Evolutionary conservation across 768 basidiomycete species (phyloP).

Genomic region (Boletus subcaerulescens): DNA sequence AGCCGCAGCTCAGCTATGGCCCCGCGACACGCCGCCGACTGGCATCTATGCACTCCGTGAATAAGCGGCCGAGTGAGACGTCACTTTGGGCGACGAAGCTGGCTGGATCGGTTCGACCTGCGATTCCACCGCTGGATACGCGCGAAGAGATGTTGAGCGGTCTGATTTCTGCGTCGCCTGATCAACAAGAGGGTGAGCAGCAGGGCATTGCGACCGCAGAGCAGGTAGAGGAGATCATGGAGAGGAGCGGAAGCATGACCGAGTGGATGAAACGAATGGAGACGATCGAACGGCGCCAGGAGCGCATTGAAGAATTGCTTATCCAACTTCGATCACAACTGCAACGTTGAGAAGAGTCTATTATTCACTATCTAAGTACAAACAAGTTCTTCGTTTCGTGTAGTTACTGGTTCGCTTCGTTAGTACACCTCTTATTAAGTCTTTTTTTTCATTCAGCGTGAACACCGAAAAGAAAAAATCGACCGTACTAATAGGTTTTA

Average conservation of each 20-base stretch:
- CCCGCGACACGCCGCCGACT: constrained; percentile 39
- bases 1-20: constrained; percentile 35
- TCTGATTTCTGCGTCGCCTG: constrained; percentile 29
- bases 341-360: constrained; percentile 4
- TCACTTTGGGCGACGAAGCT: constrained; percentile 2
- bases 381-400: not conserved
- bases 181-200: constrained; percentile 8
- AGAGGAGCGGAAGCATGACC: constrained; percentile 25
- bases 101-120: constrained; percentile 6
- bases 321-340: constrained; percentile 27
- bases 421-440: not conserved
- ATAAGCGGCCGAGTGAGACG: constrained; percentile 15
- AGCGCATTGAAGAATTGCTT: constrained; percentile 48
- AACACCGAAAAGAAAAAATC: not conserved
- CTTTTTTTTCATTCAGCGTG: not conserved
- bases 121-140: constrained; percentile 22
- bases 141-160: constrained; percentile 19
- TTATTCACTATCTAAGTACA: not conserved
- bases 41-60: constrained; percentile 30
- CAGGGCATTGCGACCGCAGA: constrained; percentile 22
- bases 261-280: constrained; percentile 36
- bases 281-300: constrained; percentile 43
- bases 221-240: constrained; percentile 26
- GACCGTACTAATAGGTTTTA: constrained; percentile 4
- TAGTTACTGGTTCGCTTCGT: not conserved